Base-by-base conservation (phyloP, 2,329 filamentous ascomycete species). In the Pseudofabraea citricarpa region DNA sequence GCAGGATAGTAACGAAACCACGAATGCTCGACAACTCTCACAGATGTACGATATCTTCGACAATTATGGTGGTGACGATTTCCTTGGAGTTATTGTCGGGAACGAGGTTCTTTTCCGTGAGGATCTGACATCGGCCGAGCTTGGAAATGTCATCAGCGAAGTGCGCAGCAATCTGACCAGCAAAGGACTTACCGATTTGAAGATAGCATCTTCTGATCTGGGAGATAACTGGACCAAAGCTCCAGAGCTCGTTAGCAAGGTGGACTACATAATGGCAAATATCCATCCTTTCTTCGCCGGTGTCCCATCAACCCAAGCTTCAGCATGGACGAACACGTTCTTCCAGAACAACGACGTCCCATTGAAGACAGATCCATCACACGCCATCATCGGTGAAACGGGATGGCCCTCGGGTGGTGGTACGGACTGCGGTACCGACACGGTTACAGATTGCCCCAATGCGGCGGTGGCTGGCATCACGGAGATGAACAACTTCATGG, bases 211-310 rank as follows among this genome's bases (percentile, higher is more conserved):
- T 0, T 90, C 87, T 0, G 91, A 97, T 61, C 74, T 97, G 0
- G 91, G 91, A 20, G 84, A 93, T 57, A 85, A 91, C 57, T 97
- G 91, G 91, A 84, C 79, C 3, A 58, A 72, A 0, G 35, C 81
- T 3, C 58, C 73, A 0, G 70, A 73, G 2, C 77, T 97, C 15
- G 86, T 85, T 0, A 55, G 67, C 4, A 73, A 80, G 40, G 86
- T 88, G 32, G 90, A 97, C 64, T 83, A 87, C 57, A 82, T 97
- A 65, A 96, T 97, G 90, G 85, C 88, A 54, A 97, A 97, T 61
- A 87, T 97, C 43, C 93, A 97, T 61, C 91, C 93, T 0, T 96
- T 97, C 74, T 97, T 97, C 60, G 86, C 83, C 0, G 91, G 91
- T 36, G 80, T 88, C 10, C 70, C 75, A 1, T 83, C 81, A 2